phyloP scores from a whole-genome alignment of 768 basidiomycete genomes.

The Lactifluus rugatus region DNA sequence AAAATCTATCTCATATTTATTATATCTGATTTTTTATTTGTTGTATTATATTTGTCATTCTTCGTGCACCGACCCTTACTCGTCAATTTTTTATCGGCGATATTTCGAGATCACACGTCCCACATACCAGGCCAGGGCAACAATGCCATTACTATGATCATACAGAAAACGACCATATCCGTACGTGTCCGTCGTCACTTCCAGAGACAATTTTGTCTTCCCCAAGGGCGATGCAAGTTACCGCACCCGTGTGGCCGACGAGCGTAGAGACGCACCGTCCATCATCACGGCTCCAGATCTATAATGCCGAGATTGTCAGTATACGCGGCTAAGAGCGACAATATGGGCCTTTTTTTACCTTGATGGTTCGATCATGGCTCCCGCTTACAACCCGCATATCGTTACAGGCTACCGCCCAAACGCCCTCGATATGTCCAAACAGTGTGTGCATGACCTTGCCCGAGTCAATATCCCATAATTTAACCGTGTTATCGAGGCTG shows the following conservation, averaged over 20 bases:
- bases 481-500: conserved; percentile 90
- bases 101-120: neutral
- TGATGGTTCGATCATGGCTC: conserved; percentile 95
- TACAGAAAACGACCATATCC: conserved; percentile 49
- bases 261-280: conserved; percentile 81
- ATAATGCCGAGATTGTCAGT: neutral
- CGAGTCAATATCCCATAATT: conserved; percentile 89
- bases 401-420: conserved; percentile 93
- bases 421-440: conserved; percentile 97
- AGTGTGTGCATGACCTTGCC: conserved; percentile 70
- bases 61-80: too few species aligned
- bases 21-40: too few species aligned
- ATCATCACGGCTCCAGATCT: conserved; percentile 94
- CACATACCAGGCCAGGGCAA: too few species aligned
- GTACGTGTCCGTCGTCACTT: conserved; percentile 83
- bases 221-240: conserved; percentile 80
- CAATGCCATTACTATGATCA: neutral
- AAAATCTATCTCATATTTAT: too few species aligned
- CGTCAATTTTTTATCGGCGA: neutral
- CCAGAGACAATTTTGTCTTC: conserved; percentile 98
- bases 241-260: conserved; percentile 89
- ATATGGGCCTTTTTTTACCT: conserved; percentile 60
- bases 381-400: conserved; percentile 85
- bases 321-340: neutral
- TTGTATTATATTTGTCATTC: too few species aligned